Percentiles rank a stretch among this genome's conserved stretches.
phyloP scores from a whole-genome alignment of 768 basidiomycete species.

The Filobasidium wieringae region DNA sequence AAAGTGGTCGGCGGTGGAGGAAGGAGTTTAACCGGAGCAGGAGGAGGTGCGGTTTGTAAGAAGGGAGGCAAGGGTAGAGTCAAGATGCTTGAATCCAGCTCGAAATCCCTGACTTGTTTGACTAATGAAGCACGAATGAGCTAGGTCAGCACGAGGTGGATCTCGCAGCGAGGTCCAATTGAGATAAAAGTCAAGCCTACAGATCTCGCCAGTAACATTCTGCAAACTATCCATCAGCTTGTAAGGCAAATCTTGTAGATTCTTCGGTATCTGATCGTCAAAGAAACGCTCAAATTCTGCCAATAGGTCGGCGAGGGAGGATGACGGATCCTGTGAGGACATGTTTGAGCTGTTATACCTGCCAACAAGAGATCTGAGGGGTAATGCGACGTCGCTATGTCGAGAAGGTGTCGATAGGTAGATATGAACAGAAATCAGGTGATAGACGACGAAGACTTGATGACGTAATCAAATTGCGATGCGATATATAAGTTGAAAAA shows the following conservation, averaged over 20 bases:
- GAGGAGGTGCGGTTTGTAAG: conserved; percentile 1
- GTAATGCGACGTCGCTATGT: no score
- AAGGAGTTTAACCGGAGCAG: conserved; percentile 19
- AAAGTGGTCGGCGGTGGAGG: conserved; percentile 16
- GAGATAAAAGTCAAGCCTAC: conserved; percentile 20
- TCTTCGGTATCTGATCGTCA: conserved; percentile 22
- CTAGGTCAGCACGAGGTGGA: neutral
- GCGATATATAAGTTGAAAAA: no score
- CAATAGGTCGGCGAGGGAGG: neutral
- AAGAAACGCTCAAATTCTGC: conserved; percentile 1
- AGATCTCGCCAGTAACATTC: conserved; percentile 30
- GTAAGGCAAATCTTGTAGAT: conserved; percentile 33
- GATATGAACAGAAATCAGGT: no score
- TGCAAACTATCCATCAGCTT: conserved; percentile 32
- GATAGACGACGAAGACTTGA: no score
- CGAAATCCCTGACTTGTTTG: conserved; percentile 33
- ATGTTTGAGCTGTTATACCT: no score
- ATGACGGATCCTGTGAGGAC: no score
- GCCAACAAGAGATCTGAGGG: no score
- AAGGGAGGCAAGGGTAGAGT: conserved; percentile 31
- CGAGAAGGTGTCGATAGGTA: no score
- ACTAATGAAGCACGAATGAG: conserved; percentile 15
- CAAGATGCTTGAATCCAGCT: conserved; percentile 29
- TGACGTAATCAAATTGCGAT: no score
- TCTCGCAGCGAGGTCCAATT: no score